phyloP scores from a whole-genome alignment of 441 rosid species.

The Geranium incanum region DNA sequence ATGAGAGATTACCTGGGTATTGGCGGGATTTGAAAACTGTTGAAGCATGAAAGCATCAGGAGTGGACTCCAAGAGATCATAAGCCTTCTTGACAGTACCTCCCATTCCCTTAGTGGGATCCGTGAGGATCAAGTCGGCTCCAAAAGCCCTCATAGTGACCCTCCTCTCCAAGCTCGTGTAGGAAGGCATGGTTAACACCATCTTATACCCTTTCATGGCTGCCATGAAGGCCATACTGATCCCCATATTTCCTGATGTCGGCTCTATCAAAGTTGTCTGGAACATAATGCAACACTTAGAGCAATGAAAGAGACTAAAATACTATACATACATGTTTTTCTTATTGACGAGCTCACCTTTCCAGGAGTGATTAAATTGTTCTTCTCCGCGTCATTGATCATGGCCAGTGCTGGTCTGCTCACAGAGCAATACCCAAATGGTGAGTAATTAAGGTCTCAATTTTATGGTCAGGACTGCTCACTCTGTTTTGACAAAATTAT shows the following conservation, averaged over 20 bases:
- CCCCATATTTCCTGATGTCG: conserved; percentile 93
- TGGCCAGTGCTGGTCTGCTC: conserved; percentile 65
- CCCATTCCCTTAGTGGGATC: conserved; percentile 94
- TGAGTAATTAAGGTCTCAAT: background rate
- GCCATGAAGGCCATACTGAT: conserved; percentile 92
- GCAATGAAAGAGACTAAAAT: too few species aligned
- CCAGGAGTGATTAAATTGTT: conserved; percentile 62
- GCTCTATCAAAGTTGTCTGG: conserved; percentile 81
- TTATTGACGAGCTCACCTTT: conserved; percentile 37
- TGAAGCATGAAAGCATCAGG: conserved; percentile 73
- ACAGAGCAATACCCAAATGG: background rate
- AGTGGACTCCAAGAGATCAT: conserved; percentile 61
- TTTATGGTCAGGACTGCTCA: too few species aligned
- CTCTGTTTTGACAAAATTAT: too few species aligned
- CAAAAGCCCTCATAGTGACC: conserved; percentile 83
- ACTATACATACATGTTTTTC: too few species aligned
- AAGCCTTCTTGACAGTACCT: conserved; percentile 84
- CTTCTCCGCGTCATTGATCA: conserved; percentile 75
- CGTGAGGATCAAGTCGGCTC: conserved; percentile 77
- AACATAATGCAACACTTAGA: background rate
- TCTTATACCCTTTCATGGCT: conserved; percentile 75
- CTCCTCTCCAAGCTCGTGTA: conserved; percentile 93
- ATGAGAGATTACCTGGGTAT: conserved; percentile 45
- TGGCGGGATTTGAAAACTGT: conserved; percentile 81
- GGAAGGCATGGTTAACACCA: conserved; percentile 88